Conservation (phyloP, 2,329 filamentous ascomycete species). For the Talaromyces marneffei region DNA sequence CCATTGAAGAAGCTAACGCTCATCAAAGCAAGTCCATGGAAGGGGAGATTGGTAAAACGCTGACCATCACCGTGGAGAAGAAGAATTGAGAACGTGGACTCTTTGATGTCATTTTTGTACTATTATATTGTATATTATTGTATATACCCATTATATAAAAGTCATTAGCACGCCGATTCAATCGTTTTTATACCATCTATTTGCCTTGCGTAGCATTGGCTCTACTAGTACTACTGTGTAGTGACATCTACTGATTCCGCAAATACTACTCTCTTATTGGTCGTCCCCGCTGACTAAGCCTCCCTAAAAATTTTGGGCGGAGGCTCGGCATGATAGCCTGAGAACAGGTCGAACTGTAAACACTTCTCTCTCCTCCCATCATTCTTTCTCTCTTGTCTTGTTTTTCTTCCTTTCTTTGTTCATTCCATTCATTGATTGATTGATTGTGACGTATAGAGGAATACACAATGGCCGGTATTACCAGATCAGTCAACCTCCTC, state of each 20-base stretch:
- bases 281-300: constrained; percentile 34
- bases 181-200: too few species aligned
- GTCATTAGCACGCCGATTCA: neutral
- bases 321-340: constrained; percentile 22
- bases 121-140: neutral
- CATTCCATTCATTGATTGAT: constrained; percentile 21
- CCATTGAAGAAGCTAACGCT: constrained; percentile 39
- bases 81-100: constrained; percentile 15
- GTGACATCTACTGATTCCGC: constrained; percentile 21
- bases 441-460: constrained; percentile 40
- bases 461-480: constrained; percentile 65
- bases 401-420: constrained; percentile 11
- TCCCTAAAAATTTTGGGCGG: constrained; percentile 28
- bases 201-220: neutral
- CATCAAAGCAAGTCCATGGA: constrained; percentile 38
- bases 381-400: constrained; percentile 18
- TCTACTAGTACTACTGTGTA: neutral
- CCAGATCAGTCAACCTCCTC: constrained; percentile 71
- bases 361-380: constrained; percentile 21
- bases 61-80: constrained; percentile 35
- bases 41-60: constrained; percentile 35
- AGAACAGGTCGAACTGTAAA: constrained; percentile 17
- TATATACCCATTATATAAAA: neutral
- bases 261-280: constrained; percentile 30
- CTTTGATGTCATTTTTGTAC: neutral